Evolutionary conservation across 805 yeast species (phyloP).

Genomic region (Starmera amethionina): DNA sequence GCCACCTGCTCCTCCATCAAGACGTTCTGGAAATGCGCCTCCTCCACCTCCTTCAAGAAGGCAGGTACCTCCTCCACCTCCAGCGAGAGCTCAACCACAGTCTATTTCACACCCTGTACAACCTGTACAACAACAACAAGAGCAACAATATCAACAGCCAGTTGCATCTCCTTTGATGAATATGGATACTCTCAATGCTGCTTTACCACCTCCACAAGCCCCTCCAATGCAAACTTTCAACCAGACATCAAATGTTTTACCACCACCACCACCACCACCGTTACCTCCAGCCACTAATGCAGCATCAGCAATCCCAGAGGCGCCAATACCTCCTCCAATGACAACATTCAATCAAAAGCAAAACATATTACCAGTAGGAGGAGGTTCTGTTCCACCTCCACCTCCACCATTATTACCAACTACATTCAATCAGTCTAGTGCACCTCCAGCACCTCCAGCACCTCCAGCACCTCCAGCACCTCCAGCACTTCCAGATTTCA

Average conservation of each 20-base stretch:
- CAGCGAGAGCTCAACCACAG: conserved; percentile 4
- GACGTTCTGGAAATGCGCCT: conserved; percentile 9
- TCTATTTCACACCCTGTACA: conserved; percentile 10
- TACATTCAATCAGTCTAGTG: conserved; percentile 11
- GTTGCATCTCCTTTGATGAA: too few species aligned
- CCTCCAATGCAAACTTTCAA: too few species aligned
- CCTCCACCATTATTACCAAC: conserved; percentile 11
- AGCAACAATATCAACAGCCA: conserved; percentile 11
- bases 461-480: conserved; percentile 21
- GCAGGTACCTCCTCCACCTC: conserved; percentile 14
- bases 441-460: conserved; percentile 27
- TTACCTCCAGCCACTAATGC: conserved; percentile 9
- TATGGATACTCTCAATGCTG: conserved; percentile 11
- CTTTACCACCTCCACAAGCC: conserved; percentile 10
- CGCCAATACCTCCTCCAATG: conserved; percentile 8
- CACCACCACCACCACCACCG: conserved; percentile 12
- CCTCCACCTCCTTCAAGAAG: conserved; percentile 16
- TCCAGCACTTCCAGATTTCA: conserved; percentile 14
- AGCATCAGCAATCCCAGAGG: conserved; percentile 7
- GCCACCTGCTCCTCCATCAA: conserved; percentile 9
- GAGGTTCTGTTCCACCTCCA: conserved; percentile 13
- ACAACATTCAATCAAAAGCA: too few species aligned
- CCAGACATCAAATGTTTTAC: too few species aligned
- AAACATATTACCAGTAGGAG: not conserved
- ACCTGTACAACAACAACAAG: conserved; percentile 12